Evolutionary conservation across 2,329 filamentous ascomycete genomes (phyloP).

Genomic region (Neonectria punicea): DNA sequence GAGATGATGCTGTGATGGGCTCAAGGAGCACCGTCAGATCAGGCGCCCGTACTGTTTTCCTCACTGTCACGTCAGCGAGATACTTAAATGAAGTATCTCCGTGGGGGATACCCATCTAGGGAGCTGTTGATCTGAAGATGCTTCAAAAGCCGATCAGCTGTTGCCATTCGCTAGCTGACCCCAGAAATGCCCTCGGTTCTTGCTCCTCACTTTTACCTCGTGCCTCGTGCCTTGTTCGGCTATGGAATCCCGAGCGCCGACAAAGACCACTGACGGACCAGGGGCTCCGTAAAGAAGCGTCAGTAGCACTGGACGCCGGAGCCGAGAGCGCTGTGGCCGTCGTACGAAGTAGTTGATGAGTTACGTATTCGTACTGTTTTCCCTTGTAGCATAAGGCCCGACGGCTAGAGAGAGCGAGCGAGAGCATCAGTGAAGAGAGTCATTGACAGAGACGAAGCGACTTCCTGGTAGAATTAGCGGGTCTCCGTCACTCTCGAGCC

Average conservation of each 20-base stretch:
- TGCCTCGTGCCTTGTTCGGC: constrained; percentile 29
- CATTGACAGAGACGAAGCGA: neutral
- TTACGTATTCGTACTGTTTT: neutral
- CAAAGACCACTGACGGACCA: constrained; percentile 12
- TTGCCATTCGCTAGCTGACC: constrained; percentile 17
- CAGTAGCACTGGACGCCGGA: constrained; percentile 1
- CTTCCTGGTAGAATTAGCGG: neutral
- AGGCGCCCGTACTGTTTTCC: neutral
- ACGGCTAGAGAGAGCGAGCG: neutral
- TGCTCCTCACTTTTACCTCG: constrained; percentile 17
- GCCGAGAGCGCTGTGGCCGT: neutral
- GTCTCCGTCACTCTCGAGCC: constrained; percentile 22
- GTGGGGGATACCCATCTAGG: too few species aligned
- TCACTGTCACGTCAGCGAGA: neutral
- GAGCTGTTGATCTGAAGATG: neutral
- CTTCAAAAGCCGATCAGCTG: constrained; percentile 30
- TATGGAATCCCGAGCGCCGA: constrained; percentile 40
- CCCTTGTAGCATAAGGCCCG: neutral
- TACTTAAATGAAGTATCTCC: neutral
- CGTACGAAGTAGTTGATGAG: too few species aligned
- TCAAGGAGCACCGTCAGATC: neutral
- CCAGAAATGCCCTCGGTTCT: constrained; percentile 34
- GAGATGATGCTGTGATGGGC: neutral
- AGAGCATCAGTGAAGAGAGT: constrained; percentile 12
- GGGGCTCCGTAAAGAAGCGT: constrained; percentile 7